Conservation (phyloP, 2,329 filamentous ascomycete species). For the Botrytis paeoniae region DNA sequence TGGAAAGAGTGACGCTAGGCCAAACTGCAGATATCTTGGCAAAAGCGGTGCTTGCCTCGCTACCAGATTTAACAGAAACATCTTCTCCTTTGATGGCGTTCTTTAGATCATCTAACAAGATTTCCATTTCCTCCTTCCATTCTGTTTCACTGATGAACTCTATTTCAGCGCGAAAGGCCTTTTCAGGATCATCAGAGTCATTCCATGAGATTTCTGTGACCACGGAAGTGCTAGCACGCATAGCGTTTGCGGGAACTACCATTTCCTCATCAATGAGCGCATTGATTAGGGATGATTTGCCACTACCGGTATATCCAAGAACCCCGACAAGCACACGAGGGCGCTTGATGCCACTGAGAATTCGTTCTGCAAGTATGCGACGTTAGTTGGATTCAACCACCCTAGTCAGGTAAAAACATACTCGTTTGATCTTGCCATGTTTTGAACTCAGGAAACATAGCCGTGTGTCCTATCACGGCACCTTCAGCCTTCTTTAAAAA, state of each 20-base stretch:
- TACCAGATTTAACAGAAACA: not conserved
- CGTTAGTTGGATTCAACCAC: too few relatives aligned
- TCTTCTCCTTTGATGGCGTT: not conserved
- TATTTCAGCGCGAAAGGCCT: not conserved
- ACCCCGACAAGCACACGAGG: slow-evolving; percentile 10
- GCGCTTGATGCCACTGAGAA: not conserved
- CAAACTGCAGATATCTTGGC: slow-evolving; percentile 11
- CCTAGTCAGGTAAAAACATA: not conserved
- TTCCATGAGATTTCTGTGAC: slow-evolving; percentile 15
- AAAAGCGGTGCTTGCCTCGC: not conserved
- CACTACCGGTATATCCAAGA: not conserved
- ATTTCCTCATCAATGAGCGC: slow-evolving; percentile 14
- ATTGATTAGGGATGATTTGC: slow-evolving; percentile 13
- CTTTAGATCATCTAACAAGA: not conserved
- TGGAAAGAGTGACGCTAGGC: not conserved
- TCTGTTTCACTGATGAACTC: not conserved
- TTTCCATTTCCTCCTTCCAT: not conserved
- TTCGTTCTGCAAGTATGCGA: not conserved
- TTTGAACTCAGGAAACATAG: too few relatives aligned
- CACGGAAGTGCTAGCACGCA: slow-evolving; percentile 4
- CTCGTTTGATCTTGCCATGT: not conserved
- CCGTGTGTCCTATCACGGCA: too few relatives aligned
- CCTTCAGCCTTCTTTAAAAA: too few relatives aligned
- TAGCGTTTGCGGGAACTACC: not conserved
- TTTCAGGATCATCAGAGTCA: not conserved